These are phyloP conservation scores for Ministeria vibrans DNA, from an alignment of 78 protist genomes.

Conservation along the genomic window DNA sequence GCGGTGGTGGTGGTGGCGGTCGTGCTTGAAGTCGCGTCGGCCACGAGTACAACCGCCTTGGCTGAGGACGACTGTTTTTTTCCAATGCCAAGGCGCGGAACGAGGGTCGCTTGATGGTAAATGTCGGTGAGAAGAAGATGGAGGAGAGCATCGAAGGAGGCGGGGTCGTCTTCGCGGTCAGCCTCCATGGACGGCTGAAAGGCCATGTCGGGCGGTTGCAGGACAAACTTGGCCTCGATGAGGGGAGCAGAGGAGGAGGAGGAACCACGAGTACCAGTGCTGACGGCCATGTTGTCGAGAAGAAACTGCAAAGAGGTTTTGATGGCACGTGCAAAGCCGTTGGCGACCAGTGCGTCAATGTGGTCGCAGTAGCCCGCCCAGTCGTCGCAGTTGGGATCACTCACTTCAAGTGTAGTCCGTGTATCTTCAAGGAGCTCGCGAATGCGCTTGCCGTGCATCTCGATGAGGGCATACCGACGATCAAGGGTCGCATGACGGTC, in stretches of 20 bases:
- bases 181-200: not conserved
- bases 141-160: not conserved
- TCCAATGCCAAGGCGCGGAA: constrained; percentile 1
- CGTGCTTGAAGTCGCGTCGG: no score
- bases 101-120: not conserved
- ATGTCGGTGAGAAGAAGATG: not conserved
- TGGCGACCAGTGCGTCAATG: constrained; percentile 31
- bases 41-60: no score
- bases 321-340: constrained; percentile 13
- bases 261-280: constrained; percentile 26
- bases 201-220: not conserved
- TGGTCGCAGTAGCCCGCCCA: constrained; percentile 59
- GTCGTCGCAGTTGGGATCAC: not conserved
- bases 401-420: not conserved
- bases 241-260: not conserved
- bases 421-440: constrained; percentile 17
- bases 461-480: constrained; percentile 1
- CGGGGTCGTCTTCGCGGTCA: not conserved
- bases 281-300: constrained; percentile 14
- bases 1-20: not conserved
- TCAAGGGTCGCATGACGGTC: not conserved
- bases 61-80: no score
- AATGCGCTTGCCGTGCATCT: constrained; percentile 22
- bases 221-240: not conserved
- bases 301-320: constrained; percentile 24